Evolutionary conservation across 352 stramenopile species (phyloP).

Genomic region (Nothophytophthora sp.): DNA sequence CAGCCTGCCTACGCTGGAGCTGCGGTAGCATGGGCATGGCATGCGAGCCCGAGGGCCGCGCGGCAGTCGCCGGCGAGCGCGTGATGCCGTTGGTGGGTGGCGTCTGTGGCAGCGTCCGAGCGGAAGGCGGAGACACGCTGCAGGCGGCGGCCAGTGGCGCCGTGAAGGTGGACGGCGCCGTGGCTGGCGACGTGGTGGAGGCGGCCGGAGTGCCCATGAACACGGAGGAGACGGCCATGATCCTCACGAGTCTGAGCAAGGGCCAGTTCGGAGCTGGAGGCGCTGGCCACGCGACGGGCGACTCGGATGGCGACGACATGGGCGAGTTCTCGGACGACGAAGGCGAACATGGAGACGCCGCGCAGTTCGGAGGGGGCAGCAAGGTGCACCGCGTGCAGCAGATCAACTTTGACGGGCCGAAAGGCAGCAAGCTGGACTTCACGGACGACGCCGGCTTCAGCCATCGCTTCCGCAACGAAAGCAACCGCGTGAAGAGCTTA

Average conservation of each 20-base stretch:
- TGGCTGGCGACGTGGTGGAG: background rate
- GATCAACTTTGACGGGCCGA: conserved; percentile 73
- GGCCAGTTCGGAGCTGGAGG: conserved; percentile 33
- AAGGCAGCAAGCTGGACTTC: conserved; percentile 76
- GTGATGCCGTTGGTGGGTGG: conserved; percentile 9
- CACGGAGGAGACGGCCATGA: conserved; percentile 85
- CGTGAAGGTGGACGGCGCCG: conserved; percentile 8
- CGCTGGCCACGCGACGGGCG: background rate
- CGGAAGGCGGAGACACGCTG: too few relatives aligned
- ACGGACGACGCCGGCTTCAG: conserved; percentile 74
- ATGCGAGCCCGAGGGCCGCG: conserved; percentile 51
- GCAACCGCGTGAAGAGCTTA: conserved; percentile 86
- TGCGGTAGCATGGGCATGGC: conserved; percentile 62
- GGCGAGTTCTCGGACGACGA: conserved; percentile 47
- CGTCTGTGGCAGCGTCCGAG: conserved; percentile 1
- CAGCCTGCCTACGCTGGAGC: conserved; percentile 3
- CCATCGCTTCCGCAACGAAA: conserved; percentile 80
- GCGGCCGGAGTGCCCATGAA: conserved; percentile 40
- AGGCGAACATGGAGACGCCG: conserved; percentile 23
- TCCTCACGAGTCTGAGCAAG: conserved; percentile 84
- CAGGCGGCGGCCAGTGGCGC: too few relatives aligned
- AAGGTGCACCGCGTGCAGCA: conserved; percentile 65
- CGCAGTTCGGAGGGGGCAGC: conserved; percentile 7
- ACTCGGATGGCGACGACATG: conserved; percentile 58
- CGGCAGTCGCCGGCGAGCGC: conserved; percentile 23